Base-by-base conservation (phyloP, 768 basidiomycete species). In the Dioszegia aurantiaca region DNA sequence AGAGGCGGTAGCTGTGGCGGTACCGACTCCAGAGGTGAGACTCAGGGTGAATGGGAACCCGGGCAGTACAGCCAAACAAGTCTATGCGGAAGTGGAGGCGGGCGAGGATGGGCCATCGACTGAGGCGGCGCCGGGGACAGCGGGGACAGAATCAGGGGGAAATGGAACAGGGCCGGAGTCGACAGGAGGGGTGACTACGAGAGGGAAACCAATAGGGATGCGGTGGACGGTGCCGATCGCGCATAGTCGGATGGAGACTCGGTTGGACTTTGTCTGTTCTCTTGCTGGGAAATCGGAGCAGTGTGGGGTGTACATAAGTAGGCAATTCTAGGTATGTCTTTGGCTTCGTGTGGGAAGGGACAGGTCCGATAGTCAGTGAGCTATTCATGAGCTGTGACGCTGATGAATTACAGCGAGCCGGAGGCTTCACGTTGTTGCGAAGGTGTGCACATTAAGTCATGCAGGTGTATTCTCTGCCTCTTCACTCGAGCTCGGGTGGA, bases 11-110 rank as follows among this genome's bases (percentile, higher is more conserved):
- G 30, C 49, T 39, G 16, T 24, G 4, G 27, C 30, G 16, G 39
- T 37, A 11, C 48, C 61, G 16, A 53, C 56, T 2, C 70, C 70
- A 6, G 70, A 72, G 47, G 56, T 69, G 3, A 65, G 60, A 14
- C 37, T 72, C 14, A 45, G 65, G 28, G 58, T 72, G 1, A 69
- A 72, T 60, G 70, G 70, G 10, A 69, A 65, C 54, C 63, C 58
- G 30, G 67, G 65, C 0, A 59, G 52, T 21, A 45, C 67, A 46
- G 65, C 65, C 3, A 63, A 55, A 39, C 67, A 59, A 37, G 51
- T 72, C 2, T 68, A 56, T 37, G 41, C 27, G 16, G 49, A 43
- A 21, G 23, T 10, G 14, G 51, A 33, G 33, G n/a, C n/a, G n/a
- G n/a, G n/a, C n/a, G n/a, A n/a, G n/a, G n/a, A n/a, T n/a, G n/a